These are phyloP conservation scores for Fusarium hainanense DNA, from an alignment of 2,329 filamentous ascomycete species.

Conservation along the genomic window DNA sequence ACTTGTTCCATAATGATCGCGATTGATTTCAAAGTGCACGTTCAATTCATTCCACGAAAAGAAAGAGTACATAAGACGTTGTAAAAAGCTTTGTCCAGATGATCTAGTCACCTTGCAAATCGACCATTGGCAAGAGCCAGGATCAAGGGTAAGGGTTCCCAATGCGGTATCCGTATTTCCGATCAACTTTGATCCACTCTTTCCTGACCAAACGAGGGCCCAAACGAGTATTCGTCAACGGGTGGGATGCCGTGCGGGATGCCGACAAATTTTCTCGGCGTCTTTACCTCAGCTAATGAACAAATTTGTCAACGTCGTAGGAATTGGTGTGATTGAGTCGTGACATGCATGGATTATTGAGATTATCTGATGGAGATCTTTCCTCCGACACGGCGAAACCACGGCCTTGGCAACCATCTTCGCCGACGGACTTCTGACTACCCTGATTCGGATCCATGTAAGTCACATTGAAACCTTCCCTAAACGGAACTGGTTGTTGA, in stretches of 20 bases:
- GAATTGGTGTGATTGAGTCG: background rate
- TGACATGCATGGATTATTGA: background rate
- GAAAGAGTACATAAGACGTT: too few relatives aligned
- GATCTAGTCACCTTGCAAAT: too few relatives aligned
- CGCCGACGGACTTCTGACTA: background rate
- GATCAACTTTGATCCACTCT: background rate
- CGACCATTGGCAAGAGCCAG: too few relatives aligned
- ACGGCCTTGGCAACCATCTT: background rate
- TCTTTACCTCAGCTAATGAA: fast-evolving
- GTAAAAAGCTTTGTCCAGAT: too few relatives aligned
- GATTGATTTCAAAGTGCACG: too few relatives aligned
- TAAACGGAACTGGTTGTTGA: background rate
- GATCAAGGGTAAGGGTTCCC: fast-evolving
- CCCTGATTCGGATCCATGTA: background rate
- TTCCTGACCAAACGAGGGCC: background rate
- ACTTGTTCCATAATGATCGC: background rate
- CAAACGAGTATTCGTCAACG: background rate
- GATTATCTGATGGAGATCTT: background rate
- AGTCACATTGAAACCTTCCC: background rate
- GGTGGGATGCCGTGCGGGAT: constrained; percentile 16
- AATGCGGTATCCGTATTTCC: background rate
- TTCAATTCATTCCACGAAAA: too few relatives aligned
- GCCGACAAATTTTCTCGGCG: background rate
- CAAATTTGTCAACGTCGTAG: background rate
- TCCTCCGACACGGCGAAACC: background rate